These are phyloP conservation scores for Xanthoparmelia taractica DNA, from an alignment of 495 filamentous ascomycete genomes.

Conservation along the genomic window DNA sequence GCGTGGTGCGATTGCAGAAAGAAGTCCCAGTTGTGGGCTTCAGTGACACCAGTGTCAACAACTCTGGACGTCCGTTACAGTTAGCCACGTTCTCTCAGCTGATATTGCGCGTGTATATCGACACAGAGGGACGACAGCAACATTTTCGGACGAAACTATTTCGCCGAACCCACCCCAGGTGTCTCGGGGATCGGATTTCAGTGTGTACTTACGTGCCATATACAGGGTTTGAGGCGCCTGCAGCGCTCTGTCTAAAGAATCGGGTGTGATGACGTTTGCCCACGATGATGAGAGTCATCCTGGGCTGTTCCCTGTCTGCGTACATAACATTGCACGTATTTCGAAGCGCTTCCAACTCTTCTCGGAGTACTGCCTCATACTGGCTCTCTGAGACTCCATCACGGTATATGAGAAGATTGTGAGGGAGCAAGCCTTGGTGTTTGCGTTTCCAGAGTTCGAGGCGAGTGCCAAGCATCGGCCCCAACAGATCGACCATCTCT, in stretches of 20 bases:
- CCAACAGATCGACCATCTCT: not conserved
- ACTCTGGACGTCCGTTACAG: conserved; percentile 43
- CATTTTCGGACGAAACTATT: not conserved
- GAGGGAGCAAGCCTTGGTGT: not conserved
- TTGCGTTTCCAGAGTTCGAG: not conserved
- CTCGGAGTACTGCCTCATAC: not conserved
- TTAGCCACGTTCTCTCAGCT: not conserved
- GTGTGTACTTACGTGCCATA: not conserved
- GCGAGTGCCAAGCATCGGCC: not conserved
- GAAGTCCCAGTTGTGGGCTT: conserved; percentile 71
- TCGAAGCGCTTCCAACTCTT: not conserved
- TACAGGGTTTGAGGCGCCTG: not conserved
- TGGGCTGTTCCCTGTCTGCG: not conserved
- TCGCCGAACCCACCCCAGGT: not conserved
- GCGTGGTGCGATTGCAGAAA: conserved; percentile 76
- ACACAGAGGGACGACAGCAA: not conserved
- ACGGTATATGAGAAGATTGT: not conserved
- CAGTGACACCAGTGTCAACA: conserved; percentile 76
- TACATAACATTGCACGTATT: not conserved
- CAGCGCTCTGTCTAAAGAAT: not conserved
- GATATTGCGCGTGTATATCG: not conserved
- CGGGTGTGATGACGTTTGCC: conserved; percentile 1
- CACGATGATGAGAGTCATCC: not conserved
- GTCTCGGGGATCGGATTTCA: not conserved
- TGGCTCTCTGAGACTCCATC: not conserved